These are phyloP conservation scores for Sporormia fimetaria DNA, from an alignment of 495 filamentous ascomycete genomes.

Conservation along the genomic window DNA sequence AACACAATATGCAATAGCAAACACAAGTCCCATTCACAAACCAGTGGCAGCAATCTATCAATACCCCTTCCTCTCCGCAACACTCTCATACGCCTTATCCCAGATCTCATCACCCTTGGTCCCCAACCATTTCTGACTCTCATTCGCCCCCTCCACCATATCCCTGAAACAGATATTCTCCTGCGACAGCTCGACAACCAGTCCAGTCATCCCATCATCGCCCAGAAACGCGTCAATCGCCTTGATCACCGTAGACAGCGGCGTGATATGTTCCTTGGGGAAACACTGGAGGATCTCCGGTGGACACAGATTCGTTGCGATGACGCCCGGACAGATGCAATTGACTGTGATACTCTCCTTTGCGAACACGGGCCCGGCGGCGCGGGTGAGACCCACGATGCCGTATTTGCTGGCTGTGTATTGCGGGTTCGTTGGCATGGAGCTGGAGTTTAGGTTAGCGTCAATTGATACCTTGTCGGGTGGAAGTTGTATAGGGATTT, in stretches of 20 bases:
- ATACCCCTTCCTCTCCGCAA: constrained; percentile 7
- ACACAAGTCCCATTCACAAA: too few relatives aligned
- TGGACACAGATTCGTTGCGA: constrained; percentile 32
- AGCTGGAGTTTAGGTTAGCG: constrained; percentile 24
- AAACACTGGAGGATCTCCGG: constrained; percentile 29
- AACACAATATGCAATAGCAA: too few relatives aligned
- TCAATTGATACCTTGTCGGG: not conserved
- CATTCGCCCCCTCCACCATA: constrained; percentile 19
- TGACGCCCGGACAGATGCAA: constrained; percentile 33
- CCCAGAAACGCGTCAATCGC: constrained; percentile 28
- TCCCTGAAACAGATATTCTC: constrained; percentile 28
- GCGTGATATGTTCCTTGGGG: constrained; percentile 35
- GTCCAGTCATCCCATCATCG: constrained; percentile 25
- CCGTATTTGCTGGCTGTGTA: constrained; percentile 32
- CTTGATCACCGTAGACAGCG: constrained; percentile 32
- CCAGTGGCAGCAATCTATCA: too few relatives aligned
- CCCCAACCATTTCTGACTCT: constrained; percentile 25
- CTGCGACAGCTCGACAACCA: constrained; percentile 24
- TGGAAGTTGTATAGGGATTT: not conserved
- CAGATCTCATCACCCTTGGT: constrained; percentile 11
- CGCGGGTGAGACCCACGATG: constrained; percentile 32
- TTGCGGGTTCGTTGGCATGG: constrained; percentile 28
- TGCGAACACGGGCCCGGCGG: constrained; percentile 22
- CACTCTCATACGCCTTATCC: constrained; percentile 14
- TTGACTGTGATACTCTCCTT: constrained; percentile 35